Percentiles rank a stretch among this genome's conserved stretches.
These are phyloP conservation scores for Prinsepia uniflora DNA, from an alignment of 306 rosid genomes.

Conservation along the genomic window DNA sequence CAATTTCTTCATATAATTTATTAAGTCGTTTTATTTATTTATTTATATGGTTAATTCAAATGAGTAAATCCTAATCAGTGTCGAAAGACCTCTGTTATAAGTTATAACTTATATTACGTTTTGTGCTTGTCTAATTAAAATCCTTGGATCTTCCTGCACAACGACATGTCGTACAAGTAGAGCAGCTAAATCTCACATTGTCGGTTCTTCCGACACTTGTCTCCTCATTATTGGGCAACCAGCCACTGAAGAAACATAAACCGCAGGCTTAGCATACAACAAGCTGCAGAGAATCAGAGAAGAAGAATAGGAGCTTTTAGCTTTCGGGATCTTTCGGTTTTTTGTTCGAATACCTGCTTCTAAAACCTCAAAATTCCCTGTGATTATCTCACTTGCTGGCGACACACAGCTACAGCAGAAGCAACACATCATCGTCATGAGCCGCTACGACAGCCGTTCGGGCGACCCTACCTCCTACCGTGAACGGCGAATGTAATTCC, in stretches of 20 bases:
- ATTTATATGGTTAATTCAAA: no score
- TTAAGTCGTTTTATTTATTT: no score
- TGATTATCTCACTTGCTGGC: neutral
- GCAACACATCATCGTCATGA: slow-evolving; percentile 40
- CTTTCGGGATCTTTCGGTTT: neutral
- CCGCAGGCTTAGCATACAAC: neutral
- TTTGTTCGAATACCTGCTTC: slow-evolving; percentile 17
- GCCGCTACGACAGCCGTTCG: slow-evolving; percentile 95
- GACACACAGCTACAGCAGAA: neutral
- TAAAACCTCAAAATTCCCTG: slow-evolving; percentile 31
- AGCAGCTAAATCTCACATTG: neutral
- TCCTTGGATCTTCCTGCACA: neutral
- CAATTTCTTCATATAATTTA: no score
- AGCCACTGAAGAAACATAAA: neutral
- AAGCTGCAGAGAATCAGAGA: neutral
- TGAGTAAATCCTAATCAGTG: no score
- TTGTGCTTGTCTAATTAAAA: no score
- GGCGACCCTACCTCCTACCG: slow-evolving; percentile 91
- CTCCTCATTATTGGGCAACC: neutral
- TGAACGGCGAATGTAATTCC: slow-evolving; percentile 72
- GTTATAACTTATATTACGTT: no score
- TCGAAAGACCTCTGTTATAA: no score
- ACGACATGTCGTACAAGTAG: neutral
- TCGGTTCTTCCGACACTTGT: neutral
- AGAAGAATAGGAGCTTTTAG: neutral